phyloP scores from a whole-genome alignment of 805 yeast genomes.

The Starmerella scarabaei region DNA sequence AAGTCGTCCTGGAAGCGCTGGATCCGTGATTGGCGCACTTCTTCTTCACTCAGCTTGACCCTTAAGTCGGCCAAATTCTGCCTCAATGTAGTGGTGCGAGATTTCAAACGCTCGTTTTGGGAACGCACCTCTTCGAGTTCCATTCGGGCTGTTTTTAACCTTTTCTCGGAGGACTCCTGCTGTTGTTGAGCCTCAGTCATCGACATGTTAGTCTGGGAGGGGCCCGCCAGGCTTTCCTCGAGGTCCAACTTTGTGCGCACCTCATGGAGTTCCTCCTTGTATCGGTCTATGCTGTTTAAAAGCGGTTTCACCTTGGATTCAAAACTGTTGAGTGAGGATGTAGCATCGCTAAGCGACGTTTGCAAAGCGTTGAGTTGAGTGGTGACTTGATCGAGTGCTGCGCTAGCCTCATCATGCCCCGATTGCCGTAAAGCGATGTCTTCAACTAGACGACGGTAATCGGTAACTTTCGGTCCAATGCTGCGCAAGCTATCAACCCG shows the following conservation, averaged over 20 bases:
- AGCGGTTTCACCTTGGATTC: not conserved
- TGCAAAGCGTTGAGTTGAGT: not conserved
- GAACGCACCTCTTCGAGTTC: constrained; percentile 3
- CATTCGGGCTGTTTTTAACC: not conserved
- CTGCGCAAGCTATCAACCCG: constrained; percentile 10
- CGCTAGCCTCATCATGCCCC: not conserved
- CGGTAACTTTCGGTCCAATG: not conserved
- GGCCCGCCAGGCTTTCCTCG: not conserved
- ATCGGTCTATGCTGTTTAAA: not conserved
- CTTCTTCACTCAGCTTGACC: constrained; percentile 19
- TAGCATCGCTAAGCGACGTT: not conserved
- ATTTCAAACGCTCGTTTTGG: constrained; percentile 1
- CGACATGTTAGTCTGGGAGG: not conserved
- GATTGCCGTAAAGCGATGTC: not conserved
- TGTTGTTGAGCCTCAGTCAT: not conserved
- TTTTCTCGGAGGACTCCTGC: not conserved
- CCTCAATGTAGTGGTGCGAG: constrained; percentile 3
- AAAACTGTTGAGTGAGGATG: not conserved
- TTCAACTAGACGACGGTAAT: not conserved
- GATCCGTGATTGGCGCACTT: constrained; percentile 3
- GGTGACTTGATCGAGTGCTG: not conserved
- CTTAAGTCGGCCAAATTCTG: constrained; percentile 14
- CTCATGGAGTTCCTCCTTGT: constrained; percentile 21
- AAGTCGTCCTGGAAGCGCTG: constrained; percentile 2
- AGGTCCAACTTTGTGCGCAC: not conserved